These are phyloP conservation scores for Penicillium goetzii DNA, from an alignment of 495 filamentous ascomycete genomes.

Conservation along the genomic window DNA sequence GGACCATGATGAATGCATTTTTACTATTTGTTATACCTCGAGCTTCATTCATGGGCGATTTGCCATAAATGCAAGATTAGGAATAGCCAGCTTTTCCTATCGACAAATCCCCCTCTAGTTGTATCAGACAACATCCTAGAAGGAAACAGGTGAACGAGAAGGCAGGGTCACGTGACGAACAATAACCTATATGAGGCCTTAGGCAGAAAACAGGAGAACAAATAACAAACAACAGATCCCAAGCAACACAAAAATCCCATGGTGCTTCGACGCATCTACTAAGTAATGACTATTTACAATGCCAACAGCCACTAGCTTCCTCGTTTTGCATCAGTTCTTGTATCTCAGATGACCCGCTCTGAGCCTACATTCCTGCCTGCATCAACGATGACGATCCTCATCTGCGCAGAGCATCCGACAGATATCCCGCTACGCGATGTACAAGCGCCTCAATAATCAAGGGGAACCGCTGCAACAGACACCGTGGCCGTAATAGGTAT, in stretches of 20 bases:
- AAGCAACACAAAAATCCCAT: not conserved
- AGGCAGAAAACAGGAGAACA: not conserved
- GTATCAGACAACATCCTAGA: no score
- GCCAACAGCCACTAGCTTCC: not conserved
- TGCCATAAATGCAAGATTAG: no score
- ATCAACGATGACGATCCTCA: not conserved
- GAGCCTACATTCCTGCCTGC: conserved; percentile 29
- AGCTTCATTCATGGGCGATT: no score
- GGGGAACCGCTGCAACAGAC: conserved; percentile 27
- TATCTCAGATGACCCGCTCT: conserved; percentile 20
- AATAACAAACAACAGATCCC: not conserved
- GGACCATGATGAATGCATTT: no score
- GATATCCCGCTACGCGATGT: not conserved
- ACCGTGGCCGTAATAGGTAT: conserved; percentile 23
- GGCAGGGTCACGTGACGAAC: not conserved
- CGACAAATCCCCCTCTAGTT: no score
- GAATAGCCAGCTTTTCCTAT: no score
- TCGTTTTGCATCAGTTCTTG: conserved; percentile 22
- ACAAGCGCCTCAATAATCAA: conserved; percentile 21
- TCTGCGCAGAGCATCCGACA: not conserved
- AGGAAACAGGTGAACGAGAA: no score
- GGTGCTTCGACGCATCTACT: not conserved
- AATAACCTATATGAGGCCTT: not conserved
- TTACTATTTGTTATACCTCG: no score
- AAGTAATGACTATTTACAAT: not conserved